Percentiles rank a stretch among this genome's conserved stretches.
Conservation (phyloP, 2,329 filamentous ascomycete species). For the Phaeosphaeriaceae sp. region DNA sequence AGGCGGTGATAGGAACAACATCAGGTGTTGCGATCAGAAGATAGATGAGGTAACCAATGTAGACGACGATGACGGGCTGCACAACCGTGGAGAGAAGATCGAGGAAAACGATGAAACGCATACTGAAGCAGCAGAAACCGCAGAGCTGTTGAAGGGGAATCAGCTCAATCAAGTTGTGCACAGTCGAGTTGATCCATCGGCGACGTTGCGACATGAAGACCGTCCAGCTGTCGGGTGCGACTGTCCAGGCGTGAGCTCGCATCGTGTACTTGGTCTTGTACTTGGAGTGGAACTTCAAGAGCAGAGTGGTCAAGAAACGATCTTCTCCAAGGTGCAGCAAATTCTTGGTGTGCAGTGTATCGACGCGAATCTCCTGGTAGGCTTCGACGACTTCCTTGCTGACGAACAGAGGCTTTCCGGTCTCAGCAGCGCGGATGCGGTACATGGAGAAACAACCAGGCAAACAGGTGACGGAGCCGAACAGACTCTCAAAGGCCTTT, state of each 20-base stretch:
- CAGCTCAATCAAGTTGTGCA: constrained; percentile 96
- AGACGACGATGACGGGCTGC: constrained; percentile 88
- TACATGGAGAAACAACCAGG: constrained; percentile 99
- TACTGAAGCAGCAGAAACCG: constrained; percentile 99
- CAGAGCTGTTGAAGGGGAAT: constrained; percentile 93
- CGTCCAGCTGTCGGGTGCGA: constrained; percentile 90
- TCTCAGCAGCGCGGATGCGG: constrained; percentile 91
- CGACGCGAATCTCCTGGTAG: constrained; percentile 92
- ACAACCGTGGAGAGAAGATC: constrained; percentile 92
- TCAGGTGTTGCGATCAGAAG: constrained; percentile 67
- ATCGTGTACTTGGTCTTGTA: constrained; percentile 99
- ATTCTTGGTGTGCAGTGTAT: constrained; percentile 99
- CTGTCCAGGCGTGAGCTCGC: constrained; percentile 92
- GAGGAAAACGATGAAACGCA: constrained; percentile 96
- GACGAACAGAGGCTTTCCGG: constrained; percentile 94
- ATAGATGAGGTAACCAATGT: constrained; percentile 88
- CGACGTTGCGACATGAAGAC: constrained; percentile 98
- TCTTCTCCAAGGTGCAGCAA: constrained; percentile 95
- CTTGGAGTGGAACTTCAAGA: constrained; percentile 88
- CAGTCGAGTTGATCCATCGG: constrained; percentile 99
- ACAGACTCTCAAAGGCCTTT: constrained; percentile 96
- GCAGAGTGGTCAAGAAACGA: constrained; percentile 92
- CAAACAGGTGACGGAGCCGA: constrained; percentile 95
- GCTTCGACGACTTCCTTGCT: constrained; percentile 87
- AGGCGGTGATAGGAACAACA: constrained; percentile 81